Evolutionary conservation across 106 monocot species (phyloP).

Genomic region (Dendrobium huoshanense): DNA sequence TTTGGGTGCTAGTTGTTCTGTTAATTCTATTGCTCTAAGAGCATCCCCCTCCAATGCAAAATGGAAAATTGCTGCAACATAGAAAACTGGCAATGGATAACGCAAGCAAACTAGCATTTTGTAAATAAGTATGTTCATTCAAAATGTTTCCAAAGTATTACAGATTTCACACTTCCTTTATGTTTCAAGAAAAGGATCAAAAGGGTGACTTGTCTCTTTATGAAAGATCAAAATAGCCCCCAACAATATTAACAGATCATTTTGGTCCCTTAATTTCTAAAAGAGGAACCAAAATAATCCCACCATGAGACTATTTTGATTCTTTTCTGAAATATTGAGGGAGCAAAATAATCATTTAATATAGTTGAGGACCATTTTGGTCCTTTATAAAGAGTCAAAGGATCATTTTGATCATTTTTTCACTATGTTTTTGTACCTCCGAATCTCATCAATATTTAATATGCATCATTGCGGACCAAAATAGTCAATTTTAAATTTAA

Average conservation of each 20-base stretch:
- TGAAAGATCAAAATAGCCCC: too few relatives aligned
- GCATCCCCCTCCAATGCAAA: constrained; percentile 77
- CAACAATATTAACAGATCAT: too few relatives aligned
- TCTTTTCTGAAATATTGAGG: too few relatives aligned
- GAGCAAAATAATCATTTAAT: too few relatives aligned
- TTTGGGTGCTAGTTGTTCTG: constrained; percentile 63
- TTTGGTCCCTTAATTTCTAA: too few relatives aligned
- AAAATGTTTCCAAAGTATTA: neutral
- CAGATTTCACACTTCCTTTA: neutral
- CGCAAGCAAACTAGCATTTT: constrained; percentile 1
- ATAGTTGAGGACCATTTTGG: too few relatives aligned
- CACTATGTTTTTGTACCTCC: neutral
- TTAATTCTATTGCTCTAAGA: constrained; percentile 81
- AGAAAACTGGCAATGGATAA: constrained; percentile 2
- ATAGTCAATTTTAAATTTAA: neutral
- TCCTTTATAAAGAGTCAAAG: too few relatives aligned
- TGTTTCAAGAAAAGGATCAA: too few relatives aligned
- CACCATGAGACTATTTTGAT: too few relatives aligned
- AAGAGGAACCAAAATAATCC: too few relatives aligned
- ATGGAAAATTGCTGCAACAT: constrained; percentile 59
- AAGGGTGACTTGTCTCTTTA: too few relatives aligned
- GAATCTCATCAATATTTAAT: neutral
- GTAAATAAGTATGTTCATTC: neutral
- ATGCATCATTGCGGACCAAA: neutral
- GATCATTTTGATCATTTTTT: too few relatives aligned